phyloP scores from a whole-genome alignment of 768 basidiomycete genomes.

The Tylopilus subfusipes region DNA sequence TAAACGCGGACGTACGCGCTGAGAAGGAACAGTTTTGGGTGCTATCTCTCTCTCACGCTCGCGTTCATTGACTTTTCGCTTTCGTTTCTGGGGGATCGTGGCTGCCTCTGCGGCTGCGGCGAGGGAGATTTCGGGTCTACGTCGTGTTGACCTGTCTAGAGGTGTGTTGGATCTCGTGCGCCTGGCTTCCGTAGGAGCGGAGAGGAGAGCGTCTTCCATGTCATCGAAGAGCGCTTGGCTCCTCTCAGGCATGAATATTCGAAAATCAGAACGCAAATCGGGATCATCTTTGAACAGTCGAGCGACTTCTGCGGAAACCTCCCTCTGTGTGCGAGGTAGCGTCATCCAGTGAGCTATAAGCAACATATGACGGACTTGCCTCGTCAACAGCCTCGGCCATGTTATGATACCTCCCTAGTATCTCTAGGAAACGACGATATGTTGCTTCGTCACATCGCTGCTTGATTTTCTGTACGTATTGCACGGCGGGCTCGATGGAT shows the following conservation, averaged over 20 bases:
- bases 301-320: slow-evolving; percentile 66
- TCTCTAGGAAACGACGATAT: slow-evolving; percentile 75
- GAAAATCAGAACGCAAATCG: slow-evolving; percentile 70
- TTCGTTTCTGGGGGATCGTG: slow-evolving; percentile 63
- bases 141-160: slow-evolving; percentile 37
- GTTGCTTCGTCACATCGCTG: slow-evolving; percentile 89
- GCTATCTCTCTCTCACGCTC: slow-evolving; percentile 35
- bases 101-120: slow-evolving; percentile 36
- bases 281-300: slow-evolving; percentile 71
- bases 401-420: slow-evolving; percentile 62
- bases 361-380: slow-evolving; percentile 33
- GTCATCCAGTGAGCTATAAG: not conserved
- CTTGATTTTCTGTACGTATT: slow-evolving; percentile 97
- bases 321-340: slow-evolving; percentile 36
- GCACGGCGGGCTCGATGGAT: slow-evolving; percentile 75
- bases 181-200: slow-evolving; percentile 25
- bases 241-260: slow-evolving; percentile 69
- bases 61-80: slow-evolving; percentile 54
- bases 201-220: slow-evolving; percentile 28
- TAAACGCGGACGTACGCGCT: slow-evolving; percentile 22
- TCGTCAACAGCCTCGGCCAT: slow-evolving; percentile 60
- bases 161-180: slow-evolving; percentile 37
- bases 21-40: slow-evolving; percentile 19
- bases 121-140: slow-evolving; percentile 45
- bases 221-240: slow-evolving; percentile 51